phyloP scores from a whole-genome alignment of 2,329 filamentous ascomycete genomes.

The Knufia fluminis region DNA sequence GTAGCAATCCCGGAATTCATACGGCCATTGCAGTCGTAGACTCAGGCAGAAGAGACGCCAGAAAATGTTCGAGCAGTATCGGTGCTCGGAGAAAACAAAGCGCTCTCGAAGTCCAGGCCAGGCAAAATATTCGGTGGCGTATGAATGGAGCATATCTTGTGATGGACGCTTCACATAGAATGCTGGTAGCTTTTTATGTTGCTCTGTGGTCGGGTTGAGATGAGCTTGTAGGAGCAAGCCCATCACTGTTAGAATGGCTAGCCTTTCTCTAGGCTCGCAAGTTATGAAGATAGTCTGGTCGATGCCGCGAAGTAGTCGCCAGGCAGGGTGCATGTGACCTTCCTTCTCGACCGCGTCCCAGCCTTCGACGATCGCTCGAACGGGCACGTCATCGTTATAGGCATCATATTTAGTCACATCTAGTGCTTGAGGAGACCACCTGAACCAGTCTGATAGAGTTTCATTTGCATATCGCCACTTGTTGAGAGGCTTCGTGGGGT shows the following conservation, averaged over 20 bases:
- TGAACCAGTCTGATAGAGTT: slow-evolving; percentile 6
- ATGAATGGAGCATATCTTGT: slow-evolving; percentile 19
- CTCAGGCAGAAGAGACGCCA: slow-evolving; percentile 16
- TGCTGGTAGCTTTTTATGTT: slow-evolving; percentile 16
- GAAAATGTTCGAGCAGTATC: slow-evolving; percentile 21
- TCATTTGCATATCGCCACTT: slow-evolving; percentile 20
- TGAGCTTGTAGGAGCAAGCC: slow-evolving; percentile 20
- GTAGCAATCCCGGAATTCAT: slow-evolving; percentile 22
- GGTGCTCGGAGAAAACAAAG: slow-evolving; percentile 21
- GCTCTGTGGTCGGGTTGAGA: slow-evolving; percentile 15
- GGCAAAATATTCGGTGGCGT: slow-evolving; percentile 21
- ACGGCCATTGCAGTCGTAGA: slow-evolving; percentile 18
- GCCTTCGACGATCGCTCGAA: slow-evolving; percentile 18
- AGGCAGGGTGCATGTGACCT: slow-evolving; percentile 18
- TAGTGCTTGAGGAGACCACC: slow-evolving; percentile 2
- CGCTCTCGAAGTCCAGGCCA: slow-evolving; percentile 22
- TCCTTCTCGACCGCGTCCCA: slow-evolving; percentile 20
- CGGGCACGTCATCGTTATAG: slow-evolving; percentile 17
- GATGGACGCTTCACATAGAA: slow-evolving; percentile 19
- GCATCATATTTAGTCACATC: neutral
- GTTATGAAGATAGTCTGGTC: slow-evolving; percentile 17
- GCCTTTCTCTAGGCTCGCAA: slow-evolving; percentile 16
- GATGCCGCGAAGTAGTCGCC: slow-evolving; percentile 19
- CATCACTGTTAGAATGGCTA: slow-evolving; percentile 20
- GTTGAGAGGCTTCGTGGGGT: neutral